Base-by-base conservation (phyloP, 2,329 filamentous ascomycete genomes). In the Alternaria sp. region DNA sequence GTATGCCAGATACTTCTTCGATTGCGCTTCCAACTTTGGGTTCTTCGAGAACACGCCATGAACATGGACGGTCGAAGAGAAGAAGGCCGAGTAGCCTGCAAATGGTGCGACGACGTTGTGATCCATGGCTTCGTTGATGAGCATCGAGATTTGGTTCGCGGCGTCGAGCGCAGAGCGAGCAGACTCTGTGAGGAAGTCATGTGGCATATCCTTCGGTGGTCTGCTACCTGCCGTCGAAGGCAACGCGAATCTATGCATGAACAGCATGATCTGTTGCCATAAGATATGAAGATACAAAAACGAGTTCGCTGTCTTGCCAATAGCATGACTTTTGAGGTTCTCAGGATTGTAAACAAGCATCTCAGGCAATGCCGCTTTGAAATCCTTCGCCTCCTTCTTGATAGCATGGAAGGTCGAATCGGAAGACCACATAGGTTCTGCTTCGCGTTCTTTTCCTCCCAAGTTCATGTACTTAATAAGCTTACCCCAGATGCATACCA, bases 21-120 rank as follows among this genome's bases (percentile, higher is more conserved):
- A 93, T 9, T 87, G 86, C 12, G 87, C 85, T 76, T 97, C 92
- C 51, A 96, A 85, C 11, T 87, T 82, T 14, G 89, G 82, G 66
- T 96, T 94, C 64, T 92, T 92, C 4, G 93, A 95, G 75, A 97
- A 96, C 4, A 96, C 93, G 6, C 93, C 93, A 69, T 93, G 91
- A 22, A 98, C 92, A 73, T 98, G 95, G n/a, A 97, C 92, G 0
- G 93, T 97, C 54, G 93, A 95, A 1, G 94, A 94, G 22, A 94
- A 88, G 75, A 97, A 98, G 2, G 94, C 93, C 70, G 92, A 96
- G 78, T 98, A 99, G 1, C 95, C 94, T 2, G 93, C 92, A 77
- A 98, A 98, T 0, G 95, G 95, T 0, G 94, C 94, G 0, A 93
- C 90, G 8, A 98, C 87, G 61, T 91, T 89, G 74, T 94, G 89